Evolutionary conservation across 768 basidiomycete genomes (phyloP), one percentile per base, ranked within the genome.

Genomic region (Floccularia luteovirens): DNA sequence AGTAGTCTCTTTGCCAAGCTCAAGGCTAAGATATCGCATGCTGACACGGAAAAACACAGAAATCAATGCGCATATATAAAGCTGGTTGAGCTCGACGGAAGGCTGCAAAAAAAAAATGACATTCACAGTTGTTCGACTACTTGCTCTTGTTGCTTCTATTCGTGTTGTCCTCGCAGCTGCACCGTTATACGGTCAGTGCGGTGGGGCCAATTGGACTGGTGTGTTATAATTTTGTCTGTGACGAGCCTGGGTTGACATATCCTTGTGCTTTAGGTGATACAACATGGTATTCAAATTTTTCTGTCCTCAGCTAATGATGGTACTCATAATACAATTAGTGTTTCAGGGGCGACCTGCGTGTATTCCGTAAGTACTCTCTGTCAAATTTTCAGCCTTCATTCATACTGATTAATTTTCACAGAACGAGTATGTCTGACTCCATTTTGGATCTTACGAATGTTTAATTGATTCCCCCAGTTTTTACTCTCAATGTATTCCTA

Each of bases 121-220:
- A 39, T 22, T 44, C 27, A 39, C 17, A 16, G 14, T 30, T 14
- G 27, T 24, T 14, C 36, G 35, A 4, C 36, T 50, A 20, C 12
- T 34, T 16, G 21, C 43, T 6, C 35, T 20, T 8, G 8, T 45
- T 7, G 11, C 39, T 19, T 36, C 42, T 4, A 33, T 30, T 17
- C 40, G 45, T 22, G 32, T 43, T 24, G 48, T 36, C 25, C 20
- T 45, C 12, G 50, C 50, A 21, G 50, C 22, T 27, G 52, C 53
- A 12, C 54, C 54, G 6, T 24, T 53, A 10, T 55, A 48, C 14
- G 53, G 53, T 12, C 53, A 53, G 41, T 55, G 53, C 30, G 53
- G 53, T 19, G 53, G 53, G 12, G 27, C 12, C 20, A 30, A 23
- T 22, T 54, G 53, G 53, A 51, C 51, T 7, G 53, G 53, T 53